Evolutionary conservation across 2,329 filamentous ascomycete species (phyloP).

Genomic region (Hypoxylon sp.): DNA sequence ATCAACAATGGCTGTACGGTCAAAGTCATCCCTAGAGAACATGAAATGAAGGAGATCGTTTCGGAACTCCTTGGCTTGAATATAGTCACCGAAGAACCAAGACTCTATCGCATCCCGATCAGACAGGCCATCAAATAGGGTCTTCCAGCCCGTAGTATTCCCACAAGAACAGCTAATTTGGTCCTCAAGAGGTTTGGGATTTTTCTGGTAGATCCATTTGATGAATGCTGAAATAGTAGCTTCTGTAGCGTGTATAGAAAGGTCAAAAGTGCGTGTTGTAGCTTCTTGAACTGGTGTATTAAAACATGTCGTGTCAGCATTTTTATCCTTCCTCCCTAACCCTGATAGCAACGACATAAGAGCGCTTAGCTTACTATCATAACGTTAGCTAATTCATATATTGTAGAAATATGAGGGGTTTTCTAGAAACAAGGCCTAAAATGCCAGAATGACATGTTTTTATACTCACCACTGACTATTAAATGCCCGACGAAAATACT

Average conservation of each 20-base stretch:
- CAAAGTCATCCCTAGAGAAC: not conserved
- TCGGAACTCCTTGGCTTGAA: constrained; percentile 30
- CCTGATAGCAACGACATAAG: too few species aligned
- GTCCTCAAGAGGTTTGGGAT: not conserved
- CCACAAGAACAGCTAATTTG: too few species aligned
- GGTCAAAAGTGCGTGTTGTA: not conserved
- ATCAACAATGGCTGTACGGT: not conserved
- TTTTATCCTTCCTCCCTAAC: too few species aligned
- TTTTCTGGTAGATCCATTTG: constrained; percentile 21
- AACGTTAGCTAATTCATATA: too few species aligned
- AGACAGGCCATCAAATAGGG: not conserved
- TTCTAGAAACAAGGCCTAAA: too few species aligned
- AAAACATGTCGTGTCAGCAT: too few species aligned
- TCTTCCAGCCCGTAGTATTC: too few species aligned
- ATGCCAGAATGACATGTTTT: too few species aligned
- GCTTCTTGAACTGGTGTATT: not conserved
- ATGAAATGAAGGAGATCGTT: constrained; percentile 20
- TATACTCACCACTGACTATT: not conserved
- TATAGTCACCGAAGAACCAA: constrained; percentile 31
- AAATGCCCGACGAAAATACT: constrained; percentile 25
- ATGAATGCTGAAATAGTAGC: constrained; percentile 9
- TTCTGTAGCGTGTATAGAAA: not conserved
- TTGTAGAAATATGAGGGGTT: too few species aligned
- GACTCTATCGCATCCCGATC: not conserved
- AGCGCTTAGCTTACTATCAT: too few species aligned